phyloP scores from a whole-genome alignment of 2,329 filamentous ascomycete genomes.

The Bipolaris bicolor region DNA sequence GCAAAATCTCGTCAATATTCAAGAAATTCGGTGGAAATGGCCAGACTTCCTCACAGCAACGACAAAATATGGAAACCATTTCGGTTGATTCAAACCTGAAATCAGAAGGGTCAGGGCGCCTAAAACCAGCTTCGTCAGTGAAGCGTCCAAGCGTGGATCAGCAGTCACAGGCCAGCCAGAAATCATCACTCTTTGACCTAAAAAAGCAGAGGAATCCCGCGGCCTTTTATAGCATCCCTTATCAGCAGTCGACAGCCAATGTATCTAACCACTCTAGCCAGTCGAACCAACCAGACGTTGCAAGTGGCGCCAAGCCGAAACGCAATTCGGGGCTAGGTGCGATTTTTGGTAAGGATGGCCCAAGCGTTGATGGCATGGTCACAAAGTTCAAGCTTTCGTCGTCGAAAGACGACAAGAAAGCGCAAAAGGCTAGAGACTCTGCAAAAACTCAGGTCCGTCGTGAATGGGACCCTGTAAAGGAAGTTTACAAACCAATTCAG shows the following conservation, averaged over 20 bases:
- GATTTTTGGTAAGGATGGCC: constrained; percentile 51
- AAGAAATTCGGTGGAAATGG: constrained; percentile 47
- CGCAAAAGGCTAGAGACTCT: constrained; percentile 38
- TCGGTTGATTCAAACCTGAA: constrained; percentile 3
- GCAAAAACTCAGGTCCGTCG: constrained; percentile 18
- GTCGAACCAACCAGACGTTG: constrained; percentile 20
- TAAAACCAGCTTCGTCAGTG: constrained; percentile 17
- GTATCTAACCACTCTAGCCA: constrained; percentile 22
- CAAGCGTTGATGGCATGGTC: constrained; percentile 32
- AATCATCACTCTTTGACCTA: constrained; percentile 38
- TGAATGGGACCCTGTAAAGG: constrained; percentile 26
- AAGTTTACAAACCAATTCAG: constrained; percentile 19
- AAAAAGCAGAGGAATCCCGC: constrained; percentile 31
- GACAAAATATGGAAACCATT: constrained; percentile 7
- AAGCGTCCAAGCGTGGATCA: constrained; percentile 36
- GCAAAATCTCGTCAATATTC: constrained; percentile 53
- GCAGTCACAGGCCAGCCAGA: constrained; percentile 40
- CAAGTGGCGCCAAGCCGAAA: constrained; percentile 50
- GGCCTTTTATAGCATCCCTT: constrained; percentile 32
- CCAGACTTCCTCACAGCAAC: constrained; percentile 20
- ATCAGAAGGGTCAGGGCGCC: constrained; percentile 20
- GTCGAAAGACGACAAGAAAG: constrained; percentile 47
- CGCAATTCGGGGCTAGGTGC: constrained; percentile 54
- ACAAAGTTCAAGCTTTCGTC: constrained; percentile 41
- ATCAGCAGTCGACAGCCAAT: constrained; percentile 22